Percentiles rank a stretch among this genome's conserved stretches.
Evolutionary conservation across 116 monocot genomes (phyloP).

Genomic region (Zostera marina): DNA sequence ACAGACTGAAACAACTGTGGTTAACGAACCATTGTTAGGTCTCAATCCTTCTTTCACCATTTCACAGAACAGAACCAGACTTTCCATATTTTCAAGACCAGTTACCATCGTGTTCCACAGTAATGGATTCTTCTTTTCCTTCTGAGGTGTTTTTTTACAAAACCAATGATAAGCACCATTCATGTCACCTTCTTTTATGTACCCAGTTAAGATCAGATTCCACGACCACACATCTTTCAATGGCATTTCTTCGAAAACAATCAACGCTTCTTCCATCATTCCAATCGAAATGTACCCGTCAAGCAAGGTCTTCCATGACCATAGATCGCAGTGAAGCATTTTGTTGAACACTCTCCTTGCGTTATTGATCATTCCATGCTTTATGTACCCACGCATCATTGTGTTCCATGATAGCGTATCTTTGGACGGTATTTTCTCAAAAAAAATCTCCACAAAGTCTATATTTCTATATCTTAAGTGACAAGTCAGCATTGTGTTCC

Average conservation of each 20-base stretch:
- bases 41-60: slow-evolving; percentile 42
- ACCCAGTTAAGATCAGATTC: slow-evolving; percentile 54
- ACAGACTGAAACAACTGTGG: slow-evolving; percentile 33
- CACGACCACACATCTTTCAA: slow-evolving; percentile 47
- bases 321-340: slow-evolving; percentile 25
- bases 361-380: slow-evolving; percentile 17
- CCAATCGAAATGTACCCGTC: slow-evolving; percentile 27
- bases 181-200: slow-evolving; percentile 30
- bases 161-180: slow-evolving; percentile 29
- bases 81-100: slow-evolving; percentile 19
- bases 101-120: slow-evolving; percentile 52
- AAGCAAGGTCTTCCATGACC: slow-evolving; percentile 8
- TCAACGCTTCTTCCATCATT: slow-evolving; percentile 27
- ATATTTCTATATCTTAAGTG: slow-evolving; percentile 22
- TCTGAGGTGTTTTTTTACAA: slow-evolving; percentile 18
- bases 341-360: slow-evolving; percentile 43
- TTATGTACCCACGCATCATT: slow-evolving; percentile 35
- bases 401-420: slow-evolving; percentile 49
- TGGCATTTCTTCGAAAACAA: slow-evolving; percentile 37
- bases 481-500: slow-evolving; percentile 53
- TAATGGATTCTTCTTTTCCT: slow-evolving; percentile 19
- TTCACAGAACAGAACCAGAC: slow-evolving; percentile 14
- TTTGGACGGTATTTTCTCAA: slow-evolving; percentile 20
- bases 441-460: slow-evolving; percentile 18
- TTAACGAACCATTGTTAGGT: slow-evolving; percentile 41